phyloP scores from a whole-genome alignment of 169 alveolate genomes.

The Neospora caninum region DNA sequence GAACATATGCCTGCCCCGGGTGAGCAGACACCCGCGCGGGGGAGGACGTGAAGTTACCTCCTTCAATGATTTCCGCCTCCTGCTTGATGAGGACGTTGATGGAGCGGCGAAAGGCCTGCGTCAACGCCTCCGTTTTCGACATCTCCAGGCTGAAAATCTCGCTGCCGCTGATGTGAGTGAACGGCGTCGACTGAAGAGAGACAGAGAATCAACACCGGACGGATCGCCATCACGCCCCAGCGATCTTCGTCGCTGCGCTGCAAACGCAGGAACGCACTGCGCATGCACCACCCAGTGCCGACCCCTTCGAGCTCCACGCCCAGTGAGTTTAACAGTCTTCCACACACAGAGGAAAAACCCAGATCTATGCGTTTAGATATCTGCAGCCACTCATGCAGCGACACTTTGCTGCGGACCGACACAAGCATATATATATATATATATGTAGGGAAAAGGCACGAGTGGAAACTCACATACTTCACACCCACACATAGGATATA shows the following conservation, averaged over 20 bases:
- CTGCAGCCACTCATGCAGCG: background rate
- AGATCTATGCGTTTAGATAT: too few species aligned
- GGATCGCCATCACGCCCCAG: background rate
- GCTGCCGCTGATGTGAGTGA: constrained; percentile 97
- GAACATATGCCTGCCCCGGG: too few species aligned
- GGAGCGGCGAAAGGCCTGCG: constrained; percentile 96
- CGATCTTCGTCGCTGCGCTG: background rate
- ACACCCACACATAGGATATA: too few species aligned
- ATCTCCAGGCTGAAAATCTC: constrained; percentile 98
- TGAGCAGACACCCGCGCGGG: too few species aligned
- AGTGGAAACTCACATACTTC: too few species aligned
- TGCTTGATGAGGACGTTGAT: constrained; percentile 98
- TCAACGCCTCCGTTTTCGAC: constrained; percentile 96
- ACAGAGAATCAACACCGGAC: background rate
- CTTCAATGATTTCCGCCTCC: constrained; percentile 99
- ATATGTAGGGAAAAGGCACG: too few species aligned
- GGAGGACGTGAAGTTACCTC: constrained; percentile 67
- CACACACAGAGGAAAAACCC: too few species aligned
- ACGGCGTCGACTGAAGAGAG: constrained; percentile 92
- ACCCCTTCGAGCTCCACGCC: too few species aligned
- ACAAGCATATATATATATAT: too few species aligned
- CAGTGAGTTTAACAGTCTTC: too few species aligned
- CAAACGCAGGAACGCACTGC: background rate
- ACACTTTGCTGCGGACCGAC: too few species aligned
- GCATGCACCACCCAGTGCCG: too few species aligned